Base-by-base conservation (phyloP, 305 asterid genomes). In the Fraxinus baroniana region DNA sequence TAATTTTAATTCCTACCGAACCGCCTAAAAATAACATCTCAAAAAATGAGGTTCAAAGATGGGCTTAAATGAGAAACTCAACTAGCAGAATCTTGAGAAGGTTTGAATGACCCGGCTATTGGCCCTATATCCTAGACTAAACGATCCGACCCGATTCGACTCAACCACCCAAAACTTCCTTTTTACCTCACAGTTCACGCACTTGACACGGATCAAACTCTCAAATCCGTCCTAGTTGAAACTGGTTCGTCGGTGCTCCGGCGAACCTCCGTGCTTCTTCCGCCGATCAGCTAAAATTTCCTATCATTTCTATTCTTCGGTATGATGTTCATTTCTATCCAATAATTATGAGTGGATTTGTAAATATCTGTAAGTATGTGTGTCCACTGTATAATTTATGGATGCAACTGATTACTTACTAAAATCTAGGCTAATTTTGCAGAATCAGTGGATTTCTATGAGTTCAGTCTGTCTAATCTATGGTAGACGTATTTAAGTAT, bases 281-380 rank as follows among this genome's bases (percentile, higher is more conserved):
- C 44, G 76, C 87, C 84, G 86, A 88, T 85, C 89, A 85, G 91
- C 89, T 88, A 74, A 88, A 74, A 57, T 72, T 78, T 37, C 76
- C 55, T 84, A 80, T 85, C 84, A 74, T 80, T 79, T 83, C n/a
- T 64, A 9, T 37, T 79, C 4, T 57, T 74, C 77, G 77, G 77
- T 41, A 36, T 2, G 75, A 52, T 57, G 77, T 76, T 57, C 80
- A 76, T 80, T 36, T 79, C 80, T 73, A 76, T 84, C 85, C 84
- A 33, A 72, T 81, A 64, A 64, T 64, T 64, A 26, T 26, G 2
- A 33, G 18, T 66, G 79, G 46, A 52, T 71, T 80, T n/a, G 44
- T 62, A 0, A 36, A 6, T 72, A 71, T 81, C 78, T 52, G 22
- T 76, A 76, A 41, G 22, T 78, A 28, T 20, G 80, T 35, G 64